Conservation (phyloP, 2,329 filamentous ascomycete genomes). For the Westerdykella sp. region DNA sequence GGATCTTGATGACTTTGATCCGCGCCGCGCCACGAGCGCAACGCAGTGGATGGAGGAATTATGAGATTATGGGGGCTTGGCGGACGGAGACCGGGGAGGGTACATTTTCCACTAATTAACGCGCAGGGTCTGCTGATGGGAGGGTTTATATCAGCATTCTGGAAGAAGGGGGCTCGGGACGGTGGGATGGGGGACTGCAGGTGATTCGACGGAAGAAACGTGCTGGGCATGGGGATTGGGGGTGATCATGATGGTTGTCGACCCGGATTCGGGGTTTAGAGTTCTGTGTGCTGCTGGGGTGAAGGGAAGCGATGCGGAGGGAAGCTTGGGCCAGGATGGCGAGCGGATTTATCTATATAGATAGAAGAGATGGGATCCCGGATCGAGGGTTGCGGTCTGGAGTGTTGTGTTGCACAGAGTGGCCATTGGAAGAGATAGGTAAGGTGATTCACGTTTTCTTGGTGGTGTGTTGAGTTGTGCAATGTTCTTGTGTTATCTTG, state of each 20-base stretch:
- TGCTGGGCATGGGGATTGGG: background rate
- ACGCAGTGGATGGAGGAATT: background rate
- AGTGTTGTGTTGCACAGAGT: too few relatives aligned
- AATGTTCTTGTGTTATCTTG: too few relatives aligned
- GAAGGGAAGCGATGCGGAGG: background rate
- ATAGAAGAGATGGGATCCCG: too few relatives aligned
- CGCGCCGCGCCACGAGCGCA: too few relatives aligned
- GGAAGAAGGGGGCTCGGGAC: constrained; percentile 2
- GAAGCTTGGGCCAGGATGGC: constrained; percentile 3
- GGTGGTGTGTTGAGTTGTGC: too few relatives aligned
- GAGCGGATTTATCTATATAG: background rate
- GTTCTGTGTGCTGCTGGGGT: background rate
- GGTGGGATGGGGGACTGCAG: background rate
- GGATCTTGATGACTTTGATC: too few relatives aligned
- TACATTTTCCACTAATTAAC: constrained; percentile 15
- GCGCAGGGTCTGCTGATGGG: constrained; percentile 1
- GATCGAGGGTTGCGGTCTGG: too few relatives aligned
- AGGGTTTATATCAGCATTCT: constrained; percentile 5
- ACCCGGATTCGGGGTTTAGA: constrained; percentile 8
- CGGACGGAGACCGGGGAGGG: background rate
- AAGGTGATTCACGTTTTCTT: too few relatives aligned
- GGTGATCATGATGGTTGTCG: too few relatives aligned
- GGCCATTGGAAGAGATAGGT: too few relatives aligned
- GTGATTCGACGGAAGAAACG: constrained; percentile 11
- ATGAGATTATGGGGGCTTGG: background rate